Percentiles rank a stretch among this genome's conserved stretches.
These are phyloP conservation scores for Poterioochromonas sp. DNA, from an alignment of 352 stramenopile genomes.

Conservation along the genomic window DNA sequence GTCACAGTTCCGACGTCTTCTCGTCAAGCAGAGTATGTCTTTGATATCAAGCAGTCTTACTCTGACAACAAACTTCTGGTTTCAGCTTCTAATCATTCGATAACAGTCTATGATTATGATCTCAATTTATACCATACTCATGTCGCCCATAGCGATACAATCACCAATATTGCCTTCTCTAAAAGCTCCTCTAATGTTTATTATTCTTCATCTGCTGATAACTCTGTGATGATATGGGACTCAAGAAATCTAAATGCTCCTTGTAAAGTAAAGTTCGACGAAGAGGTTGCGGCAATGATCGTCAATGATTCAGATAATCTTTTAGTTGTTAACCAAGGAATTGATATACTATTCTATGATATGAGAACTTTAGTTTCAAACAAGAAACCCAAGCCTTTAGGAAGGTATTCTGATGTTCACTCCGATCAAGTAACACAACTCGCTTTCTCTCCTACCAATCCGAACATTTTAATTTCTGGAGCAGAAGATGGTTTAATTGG, in stretches of 20 bases:
- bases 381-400: neutral
- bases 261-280: neutral
- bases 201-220: conserved; percentile 8
- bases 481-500: conserved; percentile 29
- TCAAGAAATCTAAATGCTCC: too few species aligned
- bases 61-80: neutral
- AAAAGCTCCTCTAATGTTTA: neutral
- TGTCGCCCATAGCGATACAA: neutral
- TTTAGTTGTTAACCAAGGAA: neutral
- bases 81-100: neutral
- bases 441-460: neutral
- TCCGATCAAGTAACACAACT: conserved; percentile 15
- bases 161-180: neutral
- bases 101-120: neutral
- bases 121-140: neutral
- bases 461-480: neutral
- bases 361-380: neutral
- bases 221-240: conserved; percentile 8
- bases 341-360: conserved; percentile 24
- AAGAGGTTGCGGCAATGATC: neutral
- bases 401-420: conserved; percentile 21
- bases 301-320: neutral
- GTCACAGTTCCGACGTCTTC: too few species aligned
- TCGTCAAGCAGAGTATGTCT: neutral
- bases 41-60: neutral